These are phyloP conservation scores for Nitzschia sp. DNA, from an alignment of 108 stramenopile species.

Conservation along the genomic window DNA sequence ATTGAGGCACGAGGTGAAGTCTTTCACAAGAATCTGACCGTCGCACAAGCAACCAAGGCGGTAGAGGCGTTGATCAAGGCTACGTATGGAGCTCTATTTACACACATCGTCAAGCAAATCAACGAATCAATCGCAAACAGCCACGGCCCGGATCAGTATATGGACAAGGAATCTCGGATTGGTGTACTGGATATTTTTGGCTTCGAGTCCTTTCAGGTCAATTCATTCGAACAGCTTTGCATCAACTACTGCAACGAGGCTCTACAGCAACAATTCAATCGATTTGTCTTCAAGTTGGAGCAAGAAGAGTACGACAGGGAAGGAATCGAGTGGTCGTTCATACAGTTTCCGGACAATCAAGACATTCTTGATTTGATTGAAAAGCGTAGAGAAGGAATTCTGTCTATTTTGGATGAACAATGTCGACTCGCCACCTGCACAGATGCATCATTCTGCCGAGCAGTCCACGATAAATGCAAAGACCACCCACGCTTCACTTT, in stretches of 20 bases:
- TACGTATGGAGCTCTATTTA: conserved; percentile 87
- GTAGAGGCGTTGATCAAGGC: conserved; percentile 94
- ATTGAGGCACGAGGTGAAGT: conserved; percentile 78
- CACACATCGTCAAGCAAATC: conserved; percentile 81
- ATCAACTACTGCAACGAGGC: conserved; percentile 97
- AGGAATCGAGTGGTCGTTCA: conserved; percentile 88
- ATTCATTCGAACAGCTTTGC: conserved; percentile 94
- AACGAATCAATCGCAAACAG: conserved; percentile 73
- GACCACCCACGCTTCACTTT: conserved; percentile 46
- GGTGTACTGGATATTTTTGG: conserved; percentile 99
- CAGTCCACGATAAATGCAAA: conserved; percentile 65
- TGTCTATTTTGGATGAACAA: conserved; percentile 77
- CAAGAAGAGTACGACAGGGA: conserved; percentile 81
- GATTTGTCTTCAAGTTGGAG: conserved; percentile 88
- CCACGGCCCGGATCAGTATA: not conserved
- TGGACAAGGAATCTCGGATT: conserved; percentile 57
- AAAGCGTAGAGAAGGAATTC: conserved; percentile 71
- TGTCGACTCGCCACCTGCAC: conserved; percentile 58
- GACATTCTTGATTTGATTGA: conserved; percentile 89
- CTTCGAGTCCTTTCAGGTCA: conserved; percentile 93
- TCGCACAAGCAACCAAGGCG: conserved; percentile 62
- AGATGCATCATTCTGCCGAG: conserved; percentile 57
- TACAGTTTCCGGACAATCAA: conserved; percentile 91
- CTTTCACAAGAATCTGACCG: conserved; percentile 71
- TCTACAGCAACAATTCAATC: conserved; percentile 91